Evolutionary conservation across 768 basidiomycete species (phyloP).

Genomic region (Amanita polypyramis): DNA sequence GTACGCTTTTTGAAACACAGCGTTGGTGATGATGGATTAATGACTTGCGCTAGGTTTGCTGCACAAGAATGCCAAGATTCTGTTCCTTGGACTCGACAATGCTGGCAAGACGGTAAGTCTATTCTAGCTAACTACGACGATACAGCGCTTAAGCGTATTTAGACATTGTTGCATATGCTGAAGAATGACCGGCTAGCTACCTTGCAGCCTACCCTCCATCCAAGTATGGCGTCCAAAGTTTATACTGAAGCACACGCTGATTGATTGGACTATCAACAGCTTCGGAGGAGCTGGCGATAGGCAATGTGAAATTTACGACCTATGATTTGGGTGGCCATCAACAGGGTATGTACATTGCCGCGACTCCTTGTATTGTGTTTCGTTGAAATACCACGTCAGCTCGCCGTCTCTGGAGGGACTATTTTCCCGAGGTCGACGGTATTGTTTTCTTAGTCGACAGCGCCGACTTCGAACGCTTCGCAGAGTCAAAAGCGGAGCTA

Average conservation of each 20-base stretch:
- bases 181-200: constrained; percentile 98
- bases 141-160: not conserved
- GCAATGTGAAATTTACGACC: constrained; percentile 98
- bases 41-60: constrained; percentile 47
- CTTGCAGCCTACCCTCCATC: constrained; percentile 95
- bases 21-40: not conserved
- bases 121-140: not conserved
- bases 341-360: constrained; percentile 50
- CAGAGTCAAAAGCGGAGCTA: constrained; percentile 94
- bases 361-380: not conserved
- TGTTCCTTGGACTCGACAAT: constrained; percentile 98
- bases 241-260: constrained; percentile 6
- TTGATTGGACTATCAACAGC: constrained; percentile 37
- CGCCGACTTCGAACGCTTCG: constrained; percentile 93
- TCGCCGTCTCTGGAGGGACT: constrained; percentile 98
- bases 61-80: constrained; percentile 99
- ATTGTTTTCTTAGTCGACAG: constrained; percentile 98
- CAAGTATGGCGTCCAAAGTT: constrained; percentile 48
- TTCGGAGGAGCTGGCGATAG: constrained; percentile 97
- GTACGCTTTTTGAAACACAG: constrained; percentile 26
- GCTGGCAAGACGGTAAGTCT: constrained; percentile 91
- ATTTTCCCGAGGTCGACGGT: constrained; percentile 99
- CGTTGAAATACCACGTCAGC: constrained; percentile 32
- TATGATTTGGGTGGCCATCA: constrained; percentile 97
- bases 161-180: constrained; percentile 98